Evolutionary conservation across 1,284 basidiomycete species (phyloP).

Genomic region (Entoloma clypeatum): DNA sequence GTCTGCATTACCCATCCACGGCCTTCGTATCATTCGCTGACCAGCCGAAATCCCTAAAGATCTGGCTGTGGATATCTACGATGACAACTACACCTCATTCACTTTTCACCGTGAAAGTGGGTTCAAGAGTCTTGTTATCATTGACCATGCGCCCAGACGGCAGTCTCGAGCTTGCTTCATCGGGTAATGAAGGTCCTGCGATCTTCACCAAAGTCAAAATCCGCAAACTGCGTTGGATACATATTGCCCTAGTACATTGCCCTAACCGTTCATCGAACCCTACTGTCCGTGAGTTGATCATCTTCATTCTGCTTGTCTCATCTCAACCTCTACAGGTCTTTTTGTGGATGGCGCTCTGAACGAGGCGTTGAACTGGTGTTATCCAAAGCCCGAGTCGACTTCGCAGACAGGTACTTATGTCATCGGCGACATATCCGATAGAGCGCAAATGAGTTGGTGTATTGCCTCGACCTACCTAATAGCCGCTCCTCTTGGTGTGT

Average conservation of each 20-base stretch:
- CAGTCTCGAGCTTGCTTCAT: constrained; percentile 47
- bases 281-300: constrained; percentile 51
- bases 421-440: constrained; percentile 47
- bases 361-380: constrained; percentile 57
- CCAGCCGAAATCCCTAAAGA: constrained; percentile 32
- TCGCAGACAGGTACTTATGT: constrained; percentile 40
- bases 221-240: constrained; percentile 60
- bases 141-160: constrained; percentile 54
- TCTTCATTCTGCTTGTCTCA: constrained; percentile 6
- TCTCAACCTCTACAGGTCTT: constrained; percentile 43
- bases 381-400: constrained; percentile 49
- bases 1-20: constrained; percentile 32
- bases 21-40: not conserved
- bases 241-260: constrained; percentile 61
- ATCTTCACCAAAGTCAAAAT: constrained; percentile 46
- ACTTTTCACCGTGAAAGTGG: constrained; percentile 44
- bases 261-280: constrained; percentile 52
- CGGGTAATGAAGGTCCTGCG: constrained; percentile 35
- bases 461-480: constrained; percentile 65
- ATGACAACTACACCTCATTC: constrained; percentile 43
- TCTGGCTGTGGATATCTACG: constrained; percentile 66
- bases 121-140: constrained; percentile 36
- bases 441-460: constrained; percentile 59
- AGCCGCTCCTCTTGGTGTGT: constrained; percentile 54
- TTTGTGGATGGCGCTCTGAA: constrained; percentile 68